phyloP scores from a whole-genome alignment of 2,329 filamentous ascomycete genomes.

The Ceratocystis albifundus region DNA sequence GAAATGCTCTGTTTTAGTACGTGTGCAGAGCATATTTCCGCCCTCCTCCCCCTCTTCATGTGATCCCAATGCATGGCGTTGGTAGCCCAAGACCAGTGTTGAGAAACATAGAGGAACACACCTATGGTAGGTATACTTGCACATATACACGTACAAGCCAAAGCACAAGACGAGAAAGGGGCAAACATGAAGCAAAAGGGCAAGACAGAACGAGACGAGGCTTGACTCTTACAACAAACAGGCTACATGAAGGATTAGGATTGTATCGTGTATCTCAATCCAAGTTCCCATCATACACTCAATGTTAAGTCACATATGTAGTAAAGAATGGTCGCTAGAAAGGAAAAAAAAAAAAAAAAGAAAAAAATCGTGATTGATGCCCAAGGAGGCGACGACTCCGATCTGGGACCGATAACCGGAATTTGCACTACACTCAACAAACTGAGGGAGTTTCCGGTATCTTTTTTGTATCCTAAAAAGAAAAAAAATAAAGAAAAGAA shows the following conservation, averaged over 20 bases:
- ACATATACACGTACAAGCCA: too few species aligned
- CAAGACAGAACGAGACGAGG: background rate
- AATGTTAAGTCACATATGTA: too few species aligned
- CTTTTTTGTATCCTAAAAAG: background rate
- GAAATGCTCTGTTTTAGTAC: too few species aligned
- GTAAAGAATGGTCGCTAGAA: background rate
- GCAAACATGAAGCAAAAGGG: background rate
- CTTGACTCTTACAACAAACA: background rate
- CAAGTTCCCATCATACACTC: background rate
- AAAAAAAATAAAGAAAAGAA: background rate
- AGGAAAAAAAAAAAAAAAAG: background rate
- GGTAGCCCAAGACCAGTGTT: too few species aligned
- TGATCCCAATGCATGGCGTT: too few species aligned
- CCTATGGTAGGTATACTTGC: too few species aligned
- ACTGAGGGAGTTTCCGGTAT: background rate
- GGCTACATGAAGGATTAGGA: background rate
- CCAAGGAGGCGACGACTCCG: background rate
- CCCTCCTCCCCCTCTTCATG: too few species aligned
- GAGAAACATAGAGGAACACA: too few species aligned
- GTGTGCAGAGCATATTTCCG: too few species aligned
- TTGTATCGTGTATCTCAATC: background rate
- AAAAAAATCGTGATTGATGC: constrained; percentile 2
- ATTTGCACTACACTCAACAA: background rate
- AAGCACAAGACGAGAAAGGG: background rate
- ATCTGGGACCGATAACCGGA: background rate